phyloP scores from a whole-genome alignment of 2,329 filamentous ascomycete genomes.

The Cordyceps pruinosa region DNA sequence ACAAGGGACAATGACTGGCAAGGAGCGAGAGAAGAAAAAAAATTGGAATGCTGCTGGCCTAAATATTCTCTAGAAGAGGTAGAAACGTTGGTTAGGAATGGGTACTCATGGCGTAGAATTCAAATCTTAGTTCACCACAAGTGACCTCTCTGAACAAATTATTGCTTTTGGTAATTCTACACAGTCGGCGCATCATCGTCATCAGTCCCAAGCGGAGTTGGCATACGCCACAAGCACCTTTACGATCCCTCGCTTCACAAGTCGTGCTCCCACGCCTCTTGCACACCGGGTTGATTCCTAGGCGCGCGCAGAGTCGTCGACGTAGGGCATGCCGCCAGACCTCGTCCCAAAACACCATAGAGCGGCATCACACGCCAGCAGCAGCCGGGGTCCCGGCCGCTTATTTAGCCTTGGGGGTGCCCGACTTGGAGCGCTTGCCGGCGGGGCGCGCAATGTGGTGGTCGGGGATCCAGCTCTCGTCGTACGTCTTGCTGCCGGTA shows the following conservation, averaged over 20 bases:
- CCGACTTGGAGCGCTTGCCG: conserved; percentile 54
- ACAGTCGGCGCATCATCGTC: not conserved
- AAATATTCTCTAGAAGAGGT: too few species aligned
- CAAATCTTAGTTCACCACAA: not conserved
- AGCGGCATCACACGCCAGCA: too few species aligned
- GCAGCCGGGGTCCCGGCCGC: too few species aligned
- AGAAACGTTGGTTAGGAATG: too few species aligned
- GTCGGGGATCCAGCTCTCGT: conserved; percentile 89
- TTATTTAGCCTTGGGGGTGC: conserved; percentile 34
- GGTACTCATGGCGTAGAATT: too few species aligned
- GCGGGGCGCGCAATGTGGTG: conserved; percentile 84
- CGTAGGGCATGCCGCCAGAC: not conserved
- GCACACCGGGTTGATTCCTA: not conserved
- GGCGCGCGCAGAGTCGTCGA: not conserved
- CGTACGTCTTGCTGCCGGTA: conserved; percentile 66
- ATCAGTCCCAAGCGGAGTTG: not conserved
- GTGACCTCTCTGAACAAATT: not conserved
- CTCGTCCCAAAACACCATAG: not conserved
- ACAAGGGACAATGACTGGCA: too few species aligned
- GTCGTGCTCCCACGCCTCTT: not conserved
- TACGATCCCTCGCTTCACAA: not conserved
- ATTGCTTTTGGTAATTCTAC: not conserved
- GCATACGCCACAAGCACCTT: not conserved
- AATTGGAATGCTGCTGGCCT: too few species aligned
- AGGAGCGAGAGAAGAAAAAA: too few species aligned